Base-by-base conservation (phyloP, 2,329 filamentous ascomycete genomes). In the Ampelomyces quisqualis region DNA sequence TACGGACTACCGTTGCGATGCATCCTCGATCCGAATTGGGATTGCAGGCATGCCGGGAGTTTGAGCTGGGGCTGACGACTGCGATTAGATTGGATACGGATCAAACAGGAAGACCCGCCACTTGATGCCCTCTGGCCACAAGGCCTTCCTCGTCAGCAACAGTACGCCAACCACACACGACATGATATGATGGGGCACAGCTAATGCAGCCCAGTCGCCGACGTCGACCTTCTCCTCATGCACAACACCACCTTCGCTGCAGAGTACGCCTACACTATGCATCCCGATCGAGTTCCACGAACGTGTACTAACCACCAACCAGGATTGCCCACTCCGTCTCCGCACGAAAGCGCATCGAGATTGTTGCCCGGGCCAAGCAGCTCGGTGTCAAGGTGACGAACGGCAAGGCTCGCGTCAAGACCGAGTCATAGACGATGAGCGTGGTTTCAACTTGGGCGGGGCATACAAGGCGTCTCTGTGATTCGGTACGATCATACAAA, bases 331-430 rank as follows among this genome's bases (percentile, higher is more conserved):
- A 95, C 82, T 87, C 88, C 75, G 93, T 98, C 74, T 98, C 93
- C 54, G 95, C 93, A 72, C 83, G 91, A 77, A 98, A 98, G 88
- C 85, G 93, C 77, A 85, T 98, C 76, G 90, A 96, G 70, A 98
- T 98, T 77, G 84, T 98, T 69, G 82, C 88, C 71, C 88, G 91
- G 75, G 93, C 93, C 60, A 97, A 97, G 88, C 86, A 95, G 77
- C 80, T 98, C 71, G 89, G 90, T 72, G 93, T 98, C 74, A 98
- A 98, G 88, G 91, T 98, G 75, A 98, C 93, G 73, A 98, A 98
- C 83, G 77, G 88, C 77, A 95, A 96, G 88, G 93, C 90, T 72
- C 94, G 91, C 83, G 86, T 98, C 75, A 95, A 91, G 68, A 95
- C 90, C 66, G 93, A 98, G 84, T 79, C 80, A 66, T 84, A 79